Conservation (phyloP, 2,329 filamentous ascomycete species). For the Thermochaetoides dissita region DNA sequence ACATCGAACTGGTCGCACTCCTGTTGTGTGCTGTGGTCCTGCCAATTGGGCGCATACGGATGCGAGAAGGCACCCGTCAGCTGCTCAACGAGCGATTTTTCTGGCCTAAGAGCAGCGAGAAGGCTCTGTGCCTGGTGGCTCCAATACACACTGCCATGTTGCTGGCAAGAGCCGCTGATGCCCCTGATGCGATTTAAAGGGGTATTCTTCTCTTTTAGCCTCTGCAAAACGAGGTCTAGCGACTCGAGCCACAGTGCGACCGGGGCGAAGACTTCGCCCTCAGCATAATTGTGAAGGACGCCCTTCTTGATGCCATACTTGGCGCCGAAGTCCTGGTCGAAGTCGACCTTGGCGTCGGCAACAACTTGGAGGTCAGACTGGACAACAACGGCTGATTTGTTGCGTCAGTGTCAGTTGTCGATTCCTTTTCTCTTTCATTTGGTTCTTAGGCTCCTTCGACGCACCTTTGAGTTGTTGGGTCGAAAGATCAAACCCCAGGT, state of each 20-base stretch:
- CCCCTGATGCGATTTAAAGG: slow-evolving; percentile 65
- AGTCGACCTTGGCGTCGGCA: slow-evolving; percentile 83
- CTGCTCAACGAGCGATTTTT: slow-evolving; percentile 55
- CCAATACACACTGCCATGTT: slow-evolving; percentile 98
- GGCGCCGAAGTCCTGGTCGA: slow-evolving; percentile 64
- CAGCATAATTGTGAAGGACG: slow-evolving; percentile 65
- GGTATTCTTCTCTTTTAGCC: slow-evolving; percentile 54
- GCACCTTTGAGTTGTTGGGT: slow-evolving; percentile 93
- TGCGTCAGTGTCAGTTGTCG: not conserved
- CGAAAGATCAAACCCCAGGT: slow-evolving; percentile 88
- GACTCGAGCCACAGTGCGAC: slow-evolving; percentile 92
- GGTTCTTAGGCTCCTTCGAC: not conserved
- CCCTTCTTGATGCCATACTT: slow-evolving; percentile 78
- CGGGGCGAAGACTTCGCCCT: slow-evolving; percentile 83
- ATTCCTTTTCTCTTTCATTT: too few species aligned
- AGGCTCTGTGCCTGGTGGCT: slow-evolving; percentile 51
- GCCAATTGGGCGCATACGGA: slow-evolving; percentile 89
- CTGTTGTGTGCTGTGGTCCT: slow-evolving; percentile 84
- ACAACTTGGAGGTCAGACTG: slow-evolving; percentile 67
- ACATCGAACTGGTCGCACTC: slow-evolving; percentile 84
- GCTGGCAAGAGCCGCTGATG: slow-evolving; percentile 85
- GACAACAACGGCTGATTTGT: slow-evolving; percentile 58
- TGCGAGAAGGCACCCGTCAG: slow-evolving; percentile 63
- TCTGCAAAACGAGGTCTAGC: slow-evolving; percentile 67
- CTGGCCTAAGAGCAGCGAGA: slow-evolving; percentile 46